phyloP scores from a whole-genome alignment of 2,329 filamentous ascomycete genomes.

The Arthroderma sp. region DNA sequence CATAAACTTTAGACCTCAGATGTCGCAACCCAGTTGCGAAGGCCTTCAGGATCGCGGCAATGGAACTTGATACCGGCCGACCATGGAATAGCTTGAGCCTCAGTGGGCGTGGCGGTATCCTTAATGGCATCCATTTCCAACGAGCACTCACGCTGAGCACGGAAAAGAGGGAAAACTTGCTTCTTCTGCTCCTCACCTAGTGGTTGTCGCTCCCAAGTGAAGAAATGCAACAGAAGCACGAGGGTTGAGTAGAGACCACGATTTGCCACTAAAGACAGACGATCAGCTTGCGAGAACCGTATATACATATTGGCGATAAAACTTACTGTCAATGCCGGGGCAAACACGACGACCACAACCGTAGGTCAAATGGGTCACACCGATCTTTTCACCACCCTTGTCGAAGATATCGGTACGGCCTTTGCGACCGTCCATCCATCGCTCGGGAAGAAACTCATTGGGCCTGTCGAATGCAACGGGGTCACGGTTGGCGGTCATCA shows the following conservation, averaged over 20 bases:
- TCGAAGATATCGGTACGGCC: slow-evolving; percentile 2
- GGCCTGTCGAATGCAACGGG: slow-evolving; percentile 3
- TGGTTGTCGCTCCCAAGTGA: slow-evolving; percentile 12
- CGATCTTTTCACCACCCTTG: slow-evolving; percentile 4
- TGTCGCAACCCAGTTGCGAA: background rate
- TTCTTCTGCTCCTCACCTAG: slow-evolving; percentile 11
- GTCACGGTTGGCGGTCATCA: slow-evolving; percentile 4
- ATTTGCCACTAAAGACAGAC: slow-evolving; percentile 8
- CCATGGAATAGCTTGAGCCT: slow-evolving; percentile 12
- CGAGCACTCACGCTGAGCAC: slow-evolving; percentile 12
- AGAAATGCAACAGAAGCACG: slow-evolving; percentile 12
- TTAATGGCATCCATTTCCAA: slow-evolving; percentile 11
- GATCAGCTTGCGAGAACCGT: background rate
- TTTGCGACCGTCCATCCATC: slow-evolving; percentile 5
- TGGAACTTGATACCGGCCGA: slow-evolving; percentile 13
- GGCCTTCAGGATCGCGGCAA: background rate
- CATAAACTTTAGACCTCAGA: background rate
- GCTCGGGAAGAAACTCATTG: slow-evolving; percentile 4
- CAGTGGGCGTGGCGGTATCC: slow-evolving; percentile 11
- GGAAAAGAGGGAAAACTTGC: slow-evolving; percentile 16
- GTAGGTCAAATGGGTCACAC: slow-evolving; percentile 4
- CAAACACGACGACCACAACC: slow-evolving; percentile 4
- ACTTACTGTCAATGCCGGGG: slow-evolving; percentile 6
- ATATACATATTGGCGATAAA: background rate
- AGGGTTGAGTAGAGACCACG: slow-evolving; percentile 11